Percentiles rank a stretch among this genome's conserved stretches.
phyloP scores from a whole-genome alignment of 2,329 filamentous ascomycete genomes.

The Ceratocystis albifundus region DNA sequence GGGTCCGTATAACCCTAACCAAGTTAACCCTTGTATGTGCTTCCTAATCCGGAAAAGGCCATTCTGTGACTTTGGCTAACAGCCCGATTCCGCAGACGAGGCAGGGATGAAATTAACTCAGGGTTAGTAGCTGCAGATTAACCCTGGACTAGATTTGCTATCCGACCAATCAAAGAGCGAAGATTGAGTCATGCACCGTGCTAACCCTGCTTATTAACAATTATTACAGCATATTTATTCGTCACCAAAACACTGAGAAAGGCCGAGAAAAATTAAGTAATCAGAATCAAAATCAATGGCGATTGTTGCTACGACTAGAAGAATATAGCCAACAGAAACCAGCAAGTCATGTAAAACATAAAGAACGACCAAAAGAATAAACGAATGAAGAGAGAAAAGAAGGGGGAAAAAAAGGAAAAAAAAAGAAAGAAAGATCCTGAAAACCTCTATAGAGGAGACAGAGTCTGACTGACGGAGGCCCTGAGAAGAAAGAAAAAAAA shows the following conservation, averaged over 20 bases:
- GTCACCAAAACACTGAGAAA: background rate
- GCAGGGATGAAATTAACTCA: background rate
- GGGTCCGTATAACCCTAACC: background rate
- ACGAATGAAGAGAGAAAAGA: too few species aligned
- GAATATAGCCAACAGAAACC: background rate
- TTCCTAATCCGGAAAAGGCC: background rate
- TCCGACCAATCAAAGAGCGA: background rate
- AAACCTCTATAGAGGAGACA: background rate
- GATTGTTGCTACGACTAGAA: background rate
- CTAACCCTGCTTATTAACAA: background rate
- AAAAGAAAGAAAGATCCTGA: too few species aligned
- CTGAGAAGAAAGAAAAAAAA: background rate
- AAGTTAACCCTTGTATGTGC: background rate
- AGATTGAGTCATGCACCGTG: background rate
- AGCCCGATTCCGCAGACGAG: background rate
- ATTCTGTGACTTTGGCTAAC: background rate
- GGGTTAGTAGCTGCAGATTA: background rate
- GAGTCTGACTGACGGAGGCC: background rate
- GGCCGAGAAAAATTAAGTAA: background rate
- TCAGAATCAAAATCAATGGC: background rate
- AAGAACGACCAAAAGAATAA: background rate
- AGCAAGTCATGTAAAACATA: background rate
- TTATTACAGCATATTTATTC: slow-evolving; percentile 2
- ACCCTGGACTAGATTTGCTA: background rate
- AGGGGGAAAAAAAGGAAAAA: background rate